Conservation (phyloP, 352 stramenopile genomes). For the Thalassiosira mediterranea region DNA sequence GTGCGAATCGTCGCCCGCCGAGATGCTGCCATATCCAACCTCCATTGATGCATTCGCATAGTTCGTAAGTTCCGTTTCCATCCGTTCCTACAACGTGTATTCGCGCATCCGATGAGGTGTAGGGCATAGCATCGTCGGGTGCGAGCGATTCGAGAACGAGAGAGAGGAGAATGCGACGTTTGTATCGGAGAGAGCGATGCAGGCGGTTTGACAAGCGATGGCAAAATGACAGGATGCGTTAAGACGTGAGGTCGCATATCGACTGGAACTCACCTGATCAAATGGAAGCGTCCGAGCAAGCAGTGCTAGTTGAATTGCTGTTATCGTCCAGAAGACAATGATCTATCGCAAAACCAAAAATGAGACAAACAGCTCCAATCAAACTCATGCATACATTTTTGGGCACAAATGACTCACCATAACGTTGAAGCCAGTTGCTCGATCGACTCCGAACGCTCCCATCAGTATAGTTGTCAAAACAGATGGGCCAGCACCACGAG, state of each 20-base stretch:
- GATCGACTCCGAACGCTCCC: constrained; percentile 37
- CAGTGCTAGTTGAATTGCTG: constrained; percentile 60
- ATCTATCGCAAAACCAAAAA: constrained; percentile 24
- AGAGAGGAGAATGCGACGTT: too few species aligned
- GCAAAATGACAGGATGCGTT: too few species aligned
- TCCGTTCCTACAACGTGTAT: too few species aligned
- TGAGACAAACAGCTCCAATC: too few species aligned
- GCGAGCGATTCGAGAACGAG: too few species aligned
- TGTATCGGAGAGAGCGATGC: too few species aligned
- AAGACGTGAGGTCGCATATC: too few species aligned
- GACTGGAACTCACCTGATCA: too few species aligned
- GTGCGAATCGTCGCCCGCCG: background rate
- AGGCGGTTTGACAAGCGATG: too few species aligned
- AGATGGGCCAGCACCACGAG: constrained; percentile 59
- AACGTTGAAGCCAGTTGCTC: constrained; percentile 66
- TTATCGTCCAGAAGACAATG: constrained; percentile 65
- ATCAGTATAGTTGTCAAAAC: constrained; percentile 59
- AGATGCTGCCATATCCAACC: constrained; percentile 25
- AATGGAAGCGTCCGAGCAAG: constrained; percentile 61
- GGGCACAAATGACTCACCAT: constrained; percentile 42
- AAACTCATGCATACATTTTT: background rate
- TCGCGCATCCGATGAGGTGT: too few species aligned
- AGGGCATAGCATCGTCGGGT: too few species aligned
- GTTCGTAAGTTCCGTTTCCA: constrained; percentile 64
- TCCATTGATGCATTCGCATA: constrained; percentile 45